Conservation (phyloP, 345 rosid species). For the Eucalyptus erythrocorys region DNA sequence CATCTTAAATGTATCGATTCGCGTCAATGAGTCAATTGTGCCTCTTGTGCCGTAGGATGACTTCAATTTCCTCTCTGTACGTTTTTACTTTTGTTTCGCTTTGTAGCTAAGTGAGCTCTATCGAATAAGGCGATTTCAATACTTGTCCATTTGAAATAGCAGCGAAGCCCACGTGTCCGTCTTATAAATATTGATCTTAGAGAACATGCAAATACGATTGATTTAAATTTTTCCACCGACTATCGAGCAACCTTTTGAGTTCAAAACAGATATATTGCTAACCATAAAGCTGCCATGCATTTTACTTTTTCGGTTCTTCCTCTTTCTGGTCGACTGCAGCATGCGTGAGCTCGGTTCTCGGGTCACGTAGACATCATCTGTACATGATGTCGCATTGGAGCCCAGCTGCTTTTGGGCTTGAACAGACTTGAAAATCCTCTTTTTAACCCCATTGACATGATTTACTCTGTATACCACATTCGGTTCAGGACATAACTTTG, state of each 20-base stretch:
- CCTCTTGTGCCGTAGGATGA: no score
- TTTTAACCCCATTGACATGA: neutral
- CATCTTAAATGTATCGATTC: no score
- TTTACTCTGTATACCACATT: neutral
- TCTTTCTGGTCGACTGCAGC: neutral
- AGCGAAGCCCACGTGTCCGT: rapidly evolving
- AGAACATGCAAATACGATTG: neutral
- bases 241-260: neutral
- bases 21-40: no score
- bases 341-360: neutral
- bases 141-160: neutral
- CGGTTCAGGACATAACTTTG: neutral
- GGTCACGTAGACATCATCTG: neutral
- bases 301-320: neutral
- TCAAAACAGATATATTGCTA: neutral
- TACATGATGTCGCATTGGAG: neutral
- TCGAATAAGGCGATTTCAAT: neutral
- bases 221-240: neutral
- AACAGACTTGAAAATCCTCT: neutral
- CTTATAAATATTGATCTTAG: neutral
- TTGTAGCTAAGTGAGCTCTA: neutral
- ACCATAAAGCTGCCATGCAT: neutral
- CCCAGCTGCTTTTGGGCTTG: neutral
- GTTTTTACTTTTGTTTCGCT: no score
- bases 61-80: no score